Percentiles rank a stretch among this genome's conserved stretches.
Conservation (phyloP, 352 stramenopile species). For the Globisporangium viniferum region DNA sequence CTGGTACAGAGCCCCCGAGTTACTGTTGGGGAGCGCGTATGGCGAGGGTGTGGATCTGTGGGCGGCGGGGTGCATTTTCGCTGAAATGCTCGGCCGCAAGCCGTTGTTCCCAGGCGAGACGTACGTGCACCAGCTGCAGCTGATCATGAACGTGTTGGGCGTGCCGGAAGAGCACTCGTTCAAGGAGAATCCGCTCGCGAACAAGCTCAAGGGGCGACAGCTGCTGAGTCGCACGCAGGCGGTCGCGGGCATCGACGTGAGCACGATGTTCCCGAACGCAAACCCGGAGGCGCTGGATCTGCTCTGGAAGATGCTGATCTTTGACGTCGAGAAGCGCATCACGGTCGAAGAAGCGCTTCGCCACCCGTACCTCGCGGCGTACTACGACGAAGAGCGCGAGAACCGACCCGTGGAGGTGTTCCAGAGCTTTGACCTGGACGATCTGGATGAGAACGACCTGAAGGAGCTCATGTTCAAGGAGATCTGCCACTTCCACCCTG, state of each 20-base stretch:
- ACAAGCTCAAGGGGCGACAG: slow-evolving; percentile 86
- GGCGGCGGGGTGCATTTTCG: slow-evolving; percentile 86
- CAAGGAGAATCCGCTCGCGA: slow-evolving; percentile 84
- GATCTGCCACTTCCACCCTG: slow-evolving; percentile 86
- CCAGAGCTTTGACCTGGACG: slow-evolving; percentile 84
- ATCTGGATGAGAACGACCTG: slow-evolving; percentile 76
- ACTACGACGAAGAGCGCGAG: slow-evolving; percentile 80
- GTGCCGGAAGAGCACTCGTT: slow-evolving; percentile 87
- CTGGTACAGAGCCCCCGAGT: slow-evolving; percentile 86
- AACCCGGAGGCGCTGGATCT: slow-evolving; percentile 82
- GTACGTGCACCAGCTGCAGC: slow-evolving; percentile 85
- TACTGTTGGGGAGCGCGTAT: slow-evolving; percentile 83
- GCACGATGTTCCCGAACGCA: slow-evolving; percentile 80
- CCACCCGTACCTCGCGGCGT: slow-evolving; percentile 94
- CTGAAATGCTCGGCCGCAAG: slow-evolving; percentile 85
- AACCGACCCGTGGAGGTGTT: slow-evolving; percentile 68
- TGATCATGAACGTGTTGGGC: slow-evolving; percentile 89
- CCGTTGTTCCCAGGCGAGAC: slow-evolving; percentile 83
- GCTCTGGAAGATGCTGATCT: slow-evolving; percentile 87
- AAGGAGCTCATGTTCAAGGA: slow-evolving; percentile 92
- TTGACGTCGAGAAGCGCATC: slow-evolving; percentile 95
- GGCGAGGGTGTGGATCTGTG: slow-evolving; percentile 83
- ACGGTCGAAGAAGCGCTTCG: slow-evolving; percentile 94
- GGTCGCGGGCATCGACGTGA: slow-evolving; percentile 76
- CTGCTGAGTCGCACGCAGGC: slow-evolving; percentile 80